phyloP scores from a whole-genome alignment of 331 rosid genomes.

The Malus hybrid region DNA sequence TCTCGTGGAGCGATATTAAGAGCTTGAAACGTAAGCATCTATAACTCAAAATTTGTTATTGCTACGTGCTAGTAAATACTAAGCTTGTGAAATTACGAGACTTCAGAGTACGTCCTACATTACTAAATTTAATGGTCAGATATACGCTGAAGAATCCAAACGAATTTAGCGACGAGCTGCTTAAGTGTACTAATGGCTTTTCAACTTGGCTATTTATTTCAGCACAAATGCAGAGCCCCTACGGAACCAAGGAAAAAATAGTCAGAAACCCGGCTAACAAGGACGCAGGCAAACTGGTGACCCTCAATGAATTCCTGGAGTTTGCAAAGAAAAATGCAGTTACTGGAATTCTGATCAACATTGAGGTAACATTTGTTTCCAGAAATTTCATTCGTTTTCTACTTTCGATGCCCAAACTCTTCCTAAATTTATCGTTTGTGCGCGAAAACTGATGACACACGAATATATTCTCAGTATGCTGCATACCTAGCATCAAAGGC shows the following conservation, averaged over 20 bases:
- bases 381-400: no score
- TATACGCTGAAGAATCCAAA: no score
- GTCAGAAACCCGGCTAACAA: slow-evolving; percentile 69
- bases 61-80: not conserved
- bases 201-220: slow-evolving; percentile 14
- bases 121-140: no score
- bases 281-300: slow-evolving; percentile 52
- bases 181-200: not conserved
- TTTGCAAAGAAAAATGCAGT: slow-evolving; percentile 71
- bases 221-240: slow-evolving; percentile 54
- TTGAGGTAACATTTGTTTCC: slow-evolving; percentile 28
- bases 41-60: not conserved
- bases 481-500: slow-evolving; percentile 70
- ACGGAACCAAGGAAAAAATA: slow-evolving; percentile 1
- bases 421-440: no score
- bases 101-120: no score
- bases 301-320: slow-evolving; percentile 70
- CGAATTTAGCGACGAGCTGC: no score
- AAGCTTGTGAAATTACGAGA: not conserved
- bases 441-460: no score
- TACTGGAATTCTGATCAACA: slow-evolving; percentile 54
- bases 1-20: slow-evolving; percentile 74
- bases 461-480: slow-evolving; percentile 47
- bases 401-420: not conserved
- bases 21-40: slow-evolving; percentile 54